Base-by-base conservation (phyloP, 2,329 filamentous ascomycete genomes). In the Ascochyta lentis region DNA sequence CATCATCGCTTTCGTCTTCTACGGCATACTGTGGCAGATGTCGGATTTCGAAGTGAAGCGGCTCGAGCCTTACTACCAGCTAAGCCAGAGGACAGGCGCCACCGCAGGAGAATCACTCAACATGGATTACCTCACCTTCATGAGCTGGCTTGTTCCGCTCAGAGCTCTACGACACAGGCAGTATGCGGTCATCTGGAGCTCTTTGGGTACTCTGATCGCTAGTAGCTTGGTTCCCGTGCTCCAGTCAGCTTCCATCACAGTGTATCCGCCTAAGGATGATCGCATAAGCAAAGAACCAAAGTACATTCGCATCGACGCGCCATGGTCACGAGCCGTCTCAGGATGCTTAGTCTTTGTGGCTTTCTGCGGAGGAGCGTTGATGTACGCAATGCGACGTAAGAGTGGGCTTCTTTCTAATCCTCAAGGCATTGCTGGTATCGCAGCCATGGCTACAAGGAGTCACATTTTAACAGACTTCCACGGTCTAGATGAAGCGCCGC, bases 391-490 rank as follows among this genome's bases (percentile, higher is more conserved):
- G 39, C 83, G 80, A 15, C 80, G 89, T 22, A 85, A 84, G 35
- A 89, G 87, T 3, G 89, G 89, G 0, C 78, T 92, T 15, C 73
- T 86, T 3, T 84, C 84, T 6, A 87, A 91, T 67, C 88, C 90
- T 6, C 86, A 86, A 62, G 89, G 89, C 6, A 90, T 92, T 47
- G 88, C 89, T 1, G 89, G 89, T 1, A 80, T 91, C 34, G 89
- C 89, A 6, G 86, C 88, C 52, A 91, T 92, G 88, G 89, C 89
- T 9, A 89, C 89, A 3, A 84, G 85, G 58, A 86, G 84, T 60
- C 89, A 91, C 62, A 89, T 91, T 69, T 77, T 91, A 60, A 86
- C 86, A 74, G 89, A 92, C 68, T 91, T 92, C 68, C 86, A 86
- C 59, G 87, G 87, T 53, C 84, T 90, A 76, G 89, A 92, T 68